phyloP scores from a whole-genome alignment of 2,329 filamentous ascomycete genomes.

The Rutstroemia sp. region DNA sequence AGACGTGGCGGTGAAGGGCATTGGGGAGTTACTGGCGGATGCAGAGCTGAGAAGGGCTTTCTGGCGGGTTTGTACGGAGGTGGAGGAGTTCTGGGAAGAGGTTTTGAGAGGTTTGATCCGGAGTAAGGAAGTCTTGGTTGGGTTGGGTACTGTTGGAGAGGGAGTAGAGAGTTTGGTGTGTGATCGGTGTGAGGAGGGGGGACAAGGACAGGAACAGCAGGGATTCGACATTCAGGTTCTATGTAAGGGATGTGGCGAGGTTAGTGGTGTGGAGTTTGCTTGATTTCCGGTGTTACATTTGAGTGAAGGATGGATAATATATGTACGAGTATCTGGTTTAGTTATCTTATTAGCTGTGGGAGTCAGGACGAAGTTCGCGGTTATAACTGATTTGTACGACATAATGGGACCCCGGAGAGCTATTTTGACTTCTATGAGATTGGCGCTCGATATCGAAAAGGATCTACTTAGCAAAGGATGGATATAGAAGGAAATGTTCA shows the following conservation, averaged over 20 bases:
- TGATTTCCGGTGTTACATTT: conserved; percentile 18
- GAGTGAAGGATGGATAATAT: neutral
- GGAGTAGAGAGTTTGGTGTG: conserved; percentile 12
- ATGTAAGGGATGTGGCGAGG: conserved; percentile 19
- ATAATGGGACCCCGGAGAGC: no score
- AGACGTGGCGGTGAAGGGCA: conserved; percentile 15
- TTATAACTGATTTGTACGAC: no score
- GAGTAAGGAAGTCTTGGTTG: conserved; percentile 1
- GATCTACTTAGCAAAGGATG: no score
- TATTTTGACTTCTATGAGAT: no score
- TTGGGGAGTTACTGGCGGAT: conserved; percentile 11
- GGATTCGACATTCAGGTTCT: conserved; percentile 10
- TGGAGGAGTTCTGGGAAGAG: conserved; percentile 18
- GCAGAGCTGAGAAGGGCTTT: conserved; percentile 9
- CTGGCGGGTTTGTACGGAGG: conserved; percentile 8
- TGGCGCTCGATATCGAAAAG: no score
- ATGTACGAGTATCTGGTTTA: neutral
- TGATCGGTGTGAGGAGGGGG: conserved; percentile 17
- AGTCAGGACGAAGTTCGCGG: no score
- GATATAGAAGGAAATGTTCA: no score
- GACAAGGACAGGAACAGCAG: conserved; percentile 5
- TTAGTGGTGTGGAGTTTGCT: conserved; percentile 15
- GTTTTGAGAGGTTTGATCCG: conserved; percentile 9
- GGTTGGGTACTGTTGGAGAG: neutral
- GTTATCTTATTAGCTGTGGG: no score